Base-by-base conservation (phyloP, 192 early-diverging fungal genomes). In the Coemansia sp. region DNA sequence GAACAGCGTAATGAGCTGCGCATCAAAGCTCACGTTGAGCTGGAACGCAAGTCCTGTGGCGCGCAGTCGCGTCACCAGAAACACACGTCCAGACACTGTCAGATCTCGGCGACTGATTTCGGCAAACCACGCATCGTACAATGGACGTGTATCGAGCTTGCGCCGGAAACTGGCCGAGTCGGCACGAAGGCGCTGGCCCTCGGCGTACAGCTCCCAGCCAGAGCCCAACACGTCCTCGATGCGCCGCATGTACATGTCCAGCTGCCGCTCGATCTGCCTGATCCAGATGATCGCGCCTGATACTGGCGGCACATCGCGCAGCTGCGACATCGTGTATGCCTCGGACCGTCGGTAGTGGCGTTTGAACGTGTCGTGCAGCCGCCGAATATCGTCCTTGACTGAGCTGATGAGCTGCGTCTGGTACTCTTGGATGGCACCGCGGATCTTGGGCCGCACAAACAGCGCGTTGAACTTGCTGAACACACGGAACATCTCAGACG, bases 401-500 rank as follows among this genome's bases (percentile, higher is more conserved):
- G 87, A 92, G 58, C 94, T 94, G 64, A 99, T 96, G 61, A 99
- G 85, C 74, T 97, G 96, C 16, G 91, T 90, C 82, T 99, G 98
- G 71, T 98, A 99, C 79, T 99, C 98, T 75, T 96, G 95, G 65
- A 99, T 96, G 16, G 98, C 98, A 16, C 95, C 94, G 70, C 98
- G 91, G 83, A 99, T 99, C 88, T 98, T 99, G 65, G 95, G 97
- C 54, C 97, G 85, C 37, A 99, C 92, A 81, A 99, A 99, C 43
- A 99, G 86, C 3, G 97, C 96, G 71, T 99, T 99, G 87, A 99
- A 99, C 71, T 98, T 98, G 43, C 94, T 95, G 71, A 99, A 98
- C 20, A 98, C 94, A 14, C 96, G 87, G 83, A 99, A 98, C 97
- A 98, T 98, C 70, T 99, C 98, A 53, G 91, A 94, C 3, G 98